These are phyloP conservation scores for Linaria vulgaris DNA, from an alignment of 257 asterid species.

Conservation along the genomic window DNA sequence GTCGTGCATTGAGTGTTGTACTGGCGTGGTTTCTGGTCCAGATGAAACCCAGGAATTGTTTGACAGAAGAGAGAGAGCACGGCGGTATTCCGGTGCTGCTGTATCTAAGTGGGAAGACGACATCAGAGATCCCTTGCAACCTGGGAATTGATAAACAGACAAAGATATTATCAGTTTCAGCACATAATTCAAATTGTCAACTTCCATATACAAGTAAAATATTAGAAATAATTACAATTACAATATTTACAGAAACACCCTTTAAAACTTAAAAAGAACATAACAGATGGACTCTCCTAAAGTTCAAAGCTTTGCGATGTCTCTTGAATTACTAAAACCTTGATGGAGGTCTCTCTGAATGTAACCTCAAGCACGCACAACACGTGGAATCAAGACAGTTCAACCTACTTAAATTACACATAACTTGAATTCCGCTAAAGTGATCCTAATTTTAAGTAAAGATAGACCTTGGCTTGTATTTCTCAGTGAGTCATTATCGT, in stretches of 20 bases:
- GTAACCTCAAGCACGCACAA: no score
- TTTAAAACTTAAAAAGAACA: no score
- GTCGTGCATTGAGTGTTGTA: slow-evolving; percentile 36
- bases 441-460: no score
- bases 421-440: no score
- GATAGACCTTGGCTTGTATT: no score
- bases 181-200: not conserved
- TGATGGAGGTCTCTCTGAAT: no score
- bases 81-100: slow-evolving; percentile 55
- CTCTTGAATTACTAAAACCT: no score
- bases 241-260: not conserved
- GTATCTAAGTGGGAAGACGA: slow-evolving; percentile 45
- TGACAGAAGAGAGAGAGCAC: slow-evolving; percentile 99
- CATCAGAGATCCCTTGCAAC: slow-evolving; percentile 55
- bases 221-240: not conserved
- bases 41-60: slow-evolving; percentile 58
- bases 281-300: no score
- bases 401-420: no score
- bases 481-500: no score
- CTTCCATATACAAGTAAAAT: not conserved
- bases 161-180: not conserved
- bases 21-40: slow-evolving; percentile 42
- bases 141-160: slow-evolving; percentile 27
- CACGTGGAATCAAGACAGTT: no score
- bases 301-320: no score